phyloP scores from a whole-genome alignment of 495 filamentous ascomycete species.

The Entonaema liquescens region DNA sequence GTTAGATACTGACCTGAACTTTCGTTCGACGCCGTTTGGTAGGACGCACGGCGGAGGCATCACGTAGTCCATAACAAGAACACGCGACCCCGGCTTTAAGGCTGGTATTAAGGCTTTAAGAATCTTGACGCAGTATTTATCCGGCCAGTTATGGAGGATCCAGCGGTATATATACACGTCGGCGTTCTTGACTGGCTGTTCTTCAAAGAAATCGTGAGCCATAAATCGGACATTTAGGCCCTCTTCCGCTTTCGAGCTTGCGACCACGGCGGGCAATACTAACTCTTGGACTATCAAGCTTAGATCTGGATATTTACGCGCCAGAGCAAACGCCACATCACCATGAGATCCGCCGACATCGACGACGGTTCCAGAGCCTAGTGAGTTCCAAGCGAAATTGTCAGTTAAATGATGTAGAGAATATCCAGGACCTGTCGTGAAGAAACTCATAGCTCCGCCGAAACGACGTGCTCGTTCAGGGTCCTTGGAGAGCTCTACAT shows the following conservation, averaged over 20 bases:
- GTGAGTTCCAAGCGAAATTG: constrained; percentile 30
- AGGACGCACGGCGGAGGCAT: constrained; percentile 42
- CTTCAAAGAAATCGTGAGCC: constrained; percentile 59
- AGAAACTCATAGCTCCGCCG: constrained; percentile 31
- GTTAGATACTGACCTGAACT: constrained; percentile 15
- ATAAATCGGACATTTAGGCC: constrained; percentile 49
- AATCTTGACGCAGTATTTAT: constrained; percentile 52
- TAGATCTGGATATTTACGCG: constrained; percentile 18
- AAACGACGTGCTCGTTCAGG: constrained; percentile 34
- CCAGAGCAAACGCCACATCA: constrained; percentile 9
- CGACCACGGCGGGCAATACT: constrained; percentile 41
- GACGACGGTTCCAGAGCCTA: constrained; percentile 34
- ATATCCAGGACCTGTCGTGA: constrained; percentile 13
- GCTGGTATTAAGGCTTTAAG: constrained; percentile 51
- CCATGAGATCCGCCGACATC: constrained; percentile 45
- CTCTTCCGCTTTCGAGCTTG: constrained; percentile 21
- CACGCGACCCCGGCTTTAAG: constrained; percentile 47
- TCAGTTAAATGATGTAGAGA: constrained; percentile 25
- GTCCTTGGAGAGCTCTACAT: constrained; percentile 40
- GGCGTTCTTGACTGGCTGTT: constrained; percentile 55
- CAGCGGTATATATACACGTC: constrained; percentile 66
- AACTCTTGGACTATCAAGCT: constrained; percentile 41
- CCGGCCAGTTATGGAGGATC: constrained; percentile 60
- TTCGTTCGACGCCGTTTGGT: constrained; percentile 13
- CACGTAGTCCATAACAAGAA: constrained; percentile 55